Conservation (phyloP, 768 basidiomycete genomes). For the Suillus weaverae region DNA sequence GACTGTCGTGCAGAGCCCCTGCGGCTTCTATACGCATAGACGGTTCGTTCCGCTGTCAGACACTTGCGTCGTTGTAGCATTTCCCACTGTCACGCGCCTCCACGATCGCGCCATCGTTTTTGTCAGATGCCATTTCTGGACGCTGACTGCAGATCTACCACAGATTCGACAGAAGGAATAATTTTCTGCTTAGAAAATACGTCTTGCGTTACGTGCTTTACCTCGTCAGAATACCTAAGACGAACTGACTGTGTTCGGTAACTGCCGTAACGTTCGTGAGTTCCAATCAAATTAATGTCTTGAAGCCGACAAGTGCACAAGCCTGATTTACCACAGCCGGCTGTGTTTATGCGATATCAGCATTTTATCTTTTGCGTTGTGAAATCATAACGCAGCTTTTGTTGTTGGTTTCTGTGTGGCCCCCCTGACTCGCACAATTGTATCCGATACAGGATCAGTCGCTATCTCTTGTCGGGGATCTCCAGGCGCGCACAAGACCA, state of each 20-base stretch:
- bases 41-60: constrained; percentile 75
- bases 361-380: neutral
- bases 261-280: neutral
- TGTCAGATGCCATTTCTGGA: neutral
- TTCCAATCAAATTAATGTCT: neutral
- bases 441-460: neutral
- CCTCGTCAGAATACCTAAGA: constrained; percentile 2
- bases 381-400: neutral
- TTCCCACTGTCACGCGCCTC: neutral
- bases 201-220: constrained; percentile 3
- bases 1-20: constrained; percentile 41
- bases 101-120: neutral
- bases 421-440: neutral
- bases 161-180: neutral
- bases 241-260: neutral
- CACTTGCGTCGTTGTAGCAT: constrained; percentile 17
- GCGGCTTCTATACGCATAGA: constrained; percentile 22
- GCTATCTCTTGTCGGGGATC: neutral
- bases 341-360: neutral
- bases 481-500: neutral
- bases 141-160: neutral
- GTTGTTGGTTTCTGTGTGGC: neutral
- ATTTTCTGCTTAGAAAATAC: neutral
- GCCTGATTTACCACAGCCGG: neutral
- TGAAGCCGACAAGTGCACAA: neutral